Evolutionary conservation across 1,284 basidiomycete genomes (phyloP), one percentile per base, ranked within the genome.

Genomic region (Ceratobasidium sp.): DNA sequence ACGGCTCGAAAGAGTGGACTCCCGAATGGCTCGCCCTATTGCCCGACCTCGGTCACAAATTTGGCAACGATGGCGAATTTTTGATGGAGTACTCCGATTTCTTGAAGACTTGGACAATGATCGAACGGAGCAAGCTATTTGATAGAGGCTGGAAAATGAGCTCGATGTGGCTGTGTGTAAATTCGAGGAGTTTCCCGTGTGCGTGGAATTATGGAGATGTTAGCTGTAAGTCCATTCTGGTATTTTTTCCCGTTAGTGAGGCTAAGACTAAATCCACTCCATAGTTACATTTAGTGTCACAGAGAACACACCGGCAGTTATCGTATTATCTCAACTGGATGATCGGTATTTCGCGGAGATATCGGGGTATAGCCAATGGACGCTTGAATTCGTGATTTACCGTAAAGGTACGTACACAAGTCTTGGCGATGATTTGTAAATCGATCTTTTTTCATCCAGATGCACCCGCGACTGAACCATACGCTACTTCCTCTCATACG

Each of bases 1-100:
- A 90, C 81, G 89, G 89, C 0, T 87, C 87, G 6, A 88, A 87
- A 80, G 88, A 90, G 80, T 90, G 89, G 89, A 88, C 87, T 0
- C 51, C 67, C 44, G 79, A 81, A 70, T 81, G 80, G 80, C 80
- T 90, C 4, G 84, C 84, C 23, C 84, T 85, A 0, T 84, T 89
- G 81, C 83, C 33, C 79, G 84, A 77, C 68, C 89, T 71, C 83
- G 84, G 42, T 84, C 89, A 84, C 76, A 79, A 44, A 84, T 90
- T 89, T 75, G 89, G 89, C 3, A 85, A 89, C 61, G 89, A 89
- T 77, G 89, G 89, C 1, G 84, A 88, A 67, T 90, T 90, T 77
- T 85, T 90, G 7, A 90, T 90, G 89, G 89, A 90, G 82, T 90
- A 90, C 82, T 81, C 83, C 18, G 89, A 90, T 75, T 90, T 90